Evolutionary conservation across 2,329 filamentous ascomycete genomes (phyloP), one percentile per base, ranked within the genome.

Genomic region (Phaeosphaeriaceae sp.): DNA sequence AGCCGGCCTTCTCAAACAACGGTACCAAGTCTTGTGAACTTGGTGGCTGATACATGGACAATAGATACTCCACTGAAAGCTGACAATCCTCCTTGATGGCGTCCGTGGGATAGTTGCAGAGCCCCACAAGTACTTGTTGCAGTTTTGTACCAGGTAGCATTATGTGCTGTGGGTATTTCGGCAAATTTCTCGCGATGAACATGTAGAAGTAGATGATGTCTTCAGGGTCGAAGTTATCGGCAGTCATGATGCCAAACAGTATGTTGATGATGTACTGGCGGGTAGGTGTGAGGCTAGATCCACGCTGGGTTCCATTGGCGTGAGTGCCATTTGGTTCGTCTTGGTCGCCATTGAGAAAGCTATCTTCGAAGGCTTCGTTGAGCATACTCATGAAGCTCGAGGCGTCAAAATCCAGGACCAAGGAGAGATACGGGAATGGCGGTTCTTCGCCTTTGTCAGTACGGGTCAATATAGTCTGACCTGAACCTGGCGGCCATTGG

Each of bases 131-230:
- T 10, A 97, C 89, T 58, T 88, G 89, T 58, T 93, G 91, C 0
- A 99, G 83, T 1, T 91, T 90, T 2, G 91, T 93, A 19, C 93
- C 95, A 0, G 94, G 91, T 48, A 99, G 87, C 11, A 98, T 85
- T 51, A 99, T 89, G 71, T 97, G 97, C 74, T 98, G 94, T 1
- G 93, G 93, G 71, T 97, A 99, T 76, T 99, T 99, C 3, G 96
- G 92, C 50, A 99, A 81, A 73, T 97, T 99, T 55, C 95, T 88
- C 19, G 95, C 94, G 73, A 99, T 91, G 72, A 99, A 99, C 93
- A 99, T 99, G 78, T 99, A 93, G 46, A 99, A 85, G 76, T 97
- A 99, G 55, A 99, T 91, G 13, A 91, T 93, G 72, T 98, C 93
- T 60, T 91, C 87, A 0, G 88, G 79, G 0, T 88, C 86, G 76